Conservation (phyloP, 257 asterid species). For the Solanum virginianum region DNA sequence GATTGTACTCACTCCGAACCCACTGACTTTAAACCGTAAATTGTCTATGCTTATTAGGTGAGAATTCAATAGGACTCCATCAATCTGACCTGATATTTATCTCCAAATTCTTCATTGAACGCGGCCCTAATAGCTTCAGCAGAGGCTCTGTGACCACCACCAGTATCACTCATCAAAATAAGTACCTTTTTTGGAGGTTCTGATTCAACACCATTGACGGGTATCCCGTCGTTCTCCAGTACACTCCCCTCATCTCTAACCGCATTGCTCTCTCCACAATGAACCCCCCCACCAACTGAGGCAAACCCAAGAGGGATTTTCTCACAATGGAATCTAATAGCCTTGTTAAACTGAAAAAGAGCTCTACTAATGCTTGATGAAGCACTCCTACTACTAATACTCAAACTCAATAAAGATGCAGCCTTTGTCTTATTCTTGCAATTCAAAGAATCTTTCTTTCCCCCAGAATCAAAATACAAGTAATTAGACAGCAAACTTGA, state of each 20-base stretch:
- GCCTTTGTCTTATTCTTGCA: conserved; percentile 27
- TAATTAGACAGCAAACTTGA: conserved; percentile 17
- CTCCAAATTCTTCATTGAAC: conserved; percentile 72
- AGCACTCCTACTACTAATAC: conserved; percentile 36
- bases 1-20: not conserved
- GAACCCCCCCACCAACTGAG: conserved; percentile 25
- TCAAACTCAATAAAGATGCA: conserved; percentile 56
- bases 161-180: conserved; percentile 97
- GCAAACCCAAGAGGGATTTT: conserved; percentile 78
- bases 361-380: conserved; percentile 43
- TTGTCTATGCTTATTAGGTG: not conserved
- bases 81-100: conserved; percentile 63
- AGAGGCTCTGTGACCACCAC: conserved; percentile 99
- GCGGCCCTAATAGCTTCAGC: conserved; percentile 99
- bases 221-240: conserved; percentile 43
- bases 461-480: conserved; percentile 38
- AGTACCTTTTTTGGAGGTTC: conserved; percentile 58
- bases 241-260: conserved; percentile 38
- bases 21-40: not conserved
- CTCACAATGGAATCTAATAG: conserved; percentile 70
- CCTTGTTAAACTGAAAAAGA: conserved; percentile 52
- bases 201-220: conserved; percentile 21
- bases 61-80: not conserved
- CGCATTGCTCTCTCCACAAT: conserved; percentile 44
- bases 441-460: not conserved